These are phyloP conservation scores for Cladophialophora carrionii DNA, from an alignment of 2,329 filamentous ascomycete species.

Conservation along the genomic window DNA sequence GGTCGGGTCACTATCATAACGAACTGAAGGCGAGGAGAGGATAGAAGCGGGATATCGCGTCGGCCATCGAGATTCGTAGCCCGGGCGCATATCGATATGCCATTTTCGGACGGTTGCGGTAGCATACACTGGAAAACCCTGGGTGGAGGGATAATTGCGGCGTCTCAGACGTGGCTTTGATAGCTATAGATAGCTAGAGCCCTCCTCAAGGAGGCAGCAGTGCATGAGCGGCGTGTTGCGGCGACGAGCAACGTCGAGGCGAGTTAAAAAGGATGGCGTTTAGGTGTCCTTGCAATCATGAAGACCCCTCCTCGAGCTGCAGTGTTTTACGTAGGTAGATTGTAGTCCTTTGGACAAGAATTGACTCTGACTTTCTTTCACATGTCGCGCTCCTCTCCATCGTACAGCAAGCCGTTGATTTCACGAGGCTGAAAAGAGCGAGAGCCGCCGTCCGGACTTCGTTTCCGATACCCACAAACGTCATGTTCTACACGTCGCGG, in stretches of 20 bases:
- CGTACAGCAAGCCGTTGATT: no score
- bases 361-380: not conserved
- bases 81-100: not conserved
- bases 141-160: not conserved
- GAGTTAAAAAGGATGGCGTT: not conserved
- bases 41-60: not conserved
- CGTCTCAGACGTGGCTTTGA: not conserved
- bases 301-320: not conserved
- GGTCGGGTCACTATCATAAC: slow-evolving; percentile 21
- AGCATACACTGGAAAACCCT: not conserved
- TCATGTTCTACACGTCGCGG: not conserved
- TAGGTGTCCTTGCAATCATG: not conserved
- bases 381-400: no score
- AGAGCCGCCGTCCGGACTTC: not conserved
- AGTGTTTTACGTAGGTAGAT: not conserved
- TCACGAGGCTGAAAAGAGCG: not conserved
- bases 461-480: not conserved
- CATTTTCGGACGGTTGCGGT: not conserved
- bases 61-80: not conserved
- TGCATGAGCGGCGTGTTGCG: not conserved
- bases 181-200: not conserved
- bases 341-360: not conserved
- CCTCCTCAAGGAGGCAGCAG: not conserved
- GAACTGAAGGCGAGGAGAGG: slow-evolving; percentile 4
- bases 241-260: not conserved